Conservation (phyloP, 2,329 filamentous ascomycete species). For the Colletotrichum costaricense region DNA sequence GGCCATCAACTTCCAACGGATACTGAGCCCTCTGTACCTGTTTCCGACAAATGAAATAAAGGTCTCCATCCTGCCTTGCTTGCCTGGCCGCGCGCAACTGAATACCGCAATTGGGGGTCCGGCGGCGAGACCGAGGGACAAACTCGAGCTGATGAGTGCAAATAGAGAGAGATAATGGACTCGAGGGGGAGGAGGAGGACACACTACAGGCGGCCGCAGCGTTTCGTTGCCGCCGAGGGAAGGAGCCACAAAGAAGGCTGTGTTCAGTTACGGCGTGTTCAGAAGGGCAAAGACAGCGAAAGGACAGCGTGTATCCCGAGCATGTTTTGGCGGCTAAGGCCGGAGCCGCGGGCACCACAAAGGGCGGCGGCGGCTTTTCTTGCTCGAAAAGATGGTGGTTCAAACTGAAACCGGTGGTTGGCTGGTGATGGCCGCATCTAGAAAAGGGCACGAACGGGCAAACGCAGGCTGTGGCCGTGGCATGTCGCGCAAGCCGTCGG, state of each 20-base stretch:
- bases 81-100: background rate
- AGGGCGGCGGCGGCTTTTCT: background rate
- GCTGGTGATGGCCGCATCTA: slow-evolving; percentile 7
- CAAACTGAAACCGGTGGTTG: slow-evolving; percentile 26
- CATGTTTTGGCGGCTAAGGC: slow-evolving; percentile 19
- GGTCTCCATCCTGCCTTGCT: background rate
- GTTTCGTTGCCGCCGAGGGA: background rate
- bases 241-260: background rate
- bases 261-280: background rate
- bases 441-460: background rate
- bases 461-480: background rate
- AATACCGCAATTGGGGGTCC: background rate
- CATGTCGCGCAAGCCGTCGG: background rate
- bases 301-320: background rate
- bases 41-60: slow-evolving; percentile 1
- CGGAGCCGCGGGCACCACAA: slow-evolving; percentile 11
- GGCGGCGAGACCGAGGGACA: background rate
- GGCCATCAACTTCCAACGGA: background rate
- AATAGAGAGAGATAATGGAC: background rate
- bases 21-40: background rate
- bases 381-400: background rate
- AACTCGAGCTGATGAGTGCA: background rate
- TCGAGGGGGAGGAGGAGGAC: background rate
- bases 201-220: background rate
- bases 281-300: background rate